Evolutionary conservation across 805 yeast genomes (phyloP), one percentile per base, ranked within the genome.

Genomic region (Candida vartiovaarae): DNA sequence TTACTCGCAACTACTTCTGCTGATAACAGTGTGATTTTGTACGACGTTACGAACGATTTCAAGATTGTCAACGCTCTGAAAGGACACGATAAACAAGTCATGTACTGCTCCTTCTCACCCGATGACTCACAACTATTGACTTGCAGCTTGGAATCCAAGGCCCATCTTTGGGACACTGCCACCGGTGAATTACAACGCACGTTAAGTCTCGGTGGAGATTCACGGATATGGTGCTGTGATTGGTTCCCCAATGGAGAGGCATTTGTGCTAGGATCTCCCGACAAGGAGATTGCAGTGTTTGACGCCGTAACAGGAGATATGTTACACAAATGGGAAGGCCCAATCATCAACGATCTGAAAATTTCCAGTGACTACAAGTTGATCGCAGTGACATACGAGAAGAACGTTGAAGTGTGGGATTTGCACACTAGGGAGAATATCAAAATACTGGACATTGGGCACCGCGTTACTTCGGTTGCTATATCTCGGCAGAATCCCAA

Each of bases 221-320:
- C 65, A 9, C 55, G 78, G 41, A 59, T 72, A 10, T 72, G 78
- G 70, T 67, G 82, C 28, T 79, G 89, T 51, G 90, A 80, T 49
- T 89, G 91, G 78, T 64, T 83, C 40, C 85, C 83, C 4, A 64
- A 71, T 38, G 68, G 71, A 15, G 64, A 65, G 34, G 63, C 72
- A 41, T 81, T 88, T 52, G 71, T 84, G 5, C 69, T 85, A 23
- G 91, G 95, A 0, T 80, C 90, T 0, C 89, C 90, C 0, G 95
- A 85, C 57, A 78, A 80, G 48, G 81, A 72, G 48, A 68, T 81
- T 34, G 66, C 70, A 0, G 57, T 76, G 24, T 78, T 75, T 66
- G 68, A 73, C 42, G 55, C 59, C 38, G 37, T 30, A 4, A 63
- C 60, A 2, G 55, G 60, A 28, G 61, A 59, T 36, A 54, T 52